Conservation (phyloP, 2,329 filamentous ascomycete species). For the Pseudonectria buxi region DNA sequence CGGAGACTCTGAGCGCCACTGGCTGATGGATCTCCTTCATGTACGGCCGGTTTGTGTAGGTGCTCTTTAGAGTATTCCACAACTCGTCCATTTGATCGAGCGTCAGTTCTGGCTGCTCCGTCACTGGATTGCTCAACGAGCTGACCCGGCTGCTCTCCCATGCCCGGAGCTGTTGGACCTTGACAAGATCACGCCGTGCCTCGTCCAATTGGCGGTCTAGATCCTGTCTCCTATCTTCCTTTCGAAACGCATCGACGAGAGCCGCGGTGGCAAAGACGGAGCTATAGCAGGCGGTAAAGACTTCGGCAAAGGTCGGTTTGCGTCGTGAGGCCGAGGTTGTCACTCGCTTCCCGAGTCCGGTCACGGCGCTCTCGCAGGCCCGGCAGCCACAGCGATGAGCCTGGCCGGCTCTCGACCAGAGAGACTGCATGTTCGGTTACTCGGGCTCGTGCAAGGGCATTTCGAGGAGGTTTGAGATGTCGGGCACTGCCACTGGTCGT, state of each 20-base stretch:
- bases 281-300: slow-evolving; percentile 62
- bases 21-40: slow-evolving; percentile 30
- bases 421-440: slow-evolving; percentile 52
- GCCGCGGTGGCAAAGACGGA: slow-evolving; percentile 60
- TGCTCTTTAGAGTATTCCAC: slow-evolving; percentile 25
- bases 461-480: slow-evolving; percentile 9
- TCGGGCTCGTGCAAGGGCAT: slow-evolving; percentile 15
- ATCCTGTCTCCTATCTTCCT: slow-evolving; percentile 50
- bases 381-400: slow-evolving; percentile 58
- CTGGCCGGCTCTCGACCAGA: slow-evolving; percentile 62
- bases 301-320: slow-evolving; percentile 43
- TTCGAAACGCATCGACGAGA: slow-evolving; percentile 53
- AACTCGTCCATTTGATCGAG: slow-evolving; percentile 25
- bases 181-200: slow-evolving; percentile 41
- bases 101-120: slow-evolving; percentile 11
- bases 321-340: slow-evolving; percentile 44
- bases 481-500: slow-evolving; percentile 7
- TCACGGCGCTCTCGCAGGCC: slow-evolving; percentile 48
- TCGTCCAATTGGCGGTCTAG: slow-evolving; percentile 56
- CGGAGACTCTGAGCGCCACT: slow-evolving; percentile 19
- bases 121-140: slow-evolving; percentile 4
- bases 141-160: slow-evolving; percentile 13
- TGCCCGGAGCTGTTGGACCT: slow-evolving; percentile 28
- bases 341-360: slow-evolving; percentile 42
- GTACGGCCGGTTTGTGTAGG: slow-evolving; percentile 27